These are phyloP conservation scores for Vitis vinifera DNA, from an alignment of 164 flowering plant genomes.

Conservation along the genomic window ASM3070453v1 NC_081816.1:3234501-3235000, in stretches of 20 bases:
- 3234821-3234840: slow-evolving; percentile 8
- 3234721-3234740: background rate
- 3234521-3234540: too few species aligned
- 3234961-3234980: too few species aligned
- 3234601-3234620: too few species aligned
- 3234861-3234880: slow-evolving; percentile 29
- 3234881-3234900: slow-evolving; percentile 20
- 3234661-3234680: too few species aligned
- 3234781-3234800: slow-evolving; percentile 11
- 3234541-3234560: too few species aligned
- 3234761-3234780: slow-evolving; percentile 17
- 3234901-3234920: slow-evolving; percentile 12
- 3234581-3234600: too few species aligned
- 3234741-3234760: slow-evolving; percentile 12
- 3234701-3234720: too few species aligned
- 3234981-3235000: background rate
- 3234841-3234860: slow-evolving; percentile 2
- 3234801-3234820: slow-evolving; percentile 17
- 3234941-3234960: slow-evolving; percentile 25
- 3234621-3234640: too few species aligned
- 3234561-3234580: too few species aligned
- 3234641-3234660: too few species aligned
- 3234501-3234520: too few species aligned
- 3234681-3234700: too few species aligned
- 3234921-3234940: slow-evolving; percentile 20